Percentiles rank a stretch among this genome's conserved stretches.
Conservation (phyloP, 192 early-diverging fungal genomes). For the Phycomyces nitens region DNA sequence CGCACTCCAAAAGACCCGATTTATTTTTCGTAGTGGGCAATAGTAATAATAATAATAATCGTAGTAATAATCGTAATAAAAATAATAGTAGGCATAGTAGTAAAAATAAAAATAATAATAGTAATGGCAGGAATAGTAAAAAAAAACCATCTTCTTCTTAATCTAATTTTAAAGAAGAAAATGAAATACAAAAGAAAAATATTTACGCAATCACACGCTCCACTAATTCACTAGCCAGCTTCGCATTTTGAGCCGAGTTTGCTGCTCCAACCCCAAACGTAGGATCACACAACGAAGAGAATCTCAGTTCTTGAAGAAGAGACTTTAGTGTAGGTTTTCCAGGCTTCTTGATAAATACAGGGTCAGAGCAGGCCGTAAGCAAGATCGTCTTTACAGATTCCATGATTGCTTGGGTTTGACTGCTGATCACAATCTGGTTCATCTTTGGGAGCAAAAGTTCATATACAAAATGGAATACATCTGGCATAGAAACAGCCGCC, state of each 20-base stretch:
- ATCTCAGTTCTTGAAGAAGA: conserved; percentile 48
- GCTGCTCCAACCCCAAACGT: conserved; percentile 27
- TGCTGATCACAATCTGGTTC: conserved; percentile 63
- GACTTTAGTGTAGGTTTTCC: conserved; percentile 42
- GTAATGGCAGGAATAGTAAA: too few species aligned
- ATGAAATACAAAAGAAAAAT: too few species aligned
- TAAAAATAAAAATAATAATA: too few species aligned
- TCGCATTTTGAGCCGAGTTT: conserved; percentile 41
- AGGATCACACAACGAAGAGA: conserved; percentile 40
- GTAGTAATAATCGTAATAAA: too few species aligned
- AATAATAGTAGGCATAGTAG: too few species aligned
- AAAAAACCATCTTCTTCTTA: too few species aligned
- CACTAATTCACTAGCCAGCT: conserved; percentile 44
- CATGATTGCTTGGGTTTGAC: conserved; percentile 58
- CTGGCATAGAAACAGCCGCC: conserved; percentile 64
- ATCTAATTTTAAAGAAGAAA: too few species aligned
- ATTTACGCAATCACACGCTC: conserved; percentile 38
- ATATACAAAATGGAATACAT: conserved; percentile 69
- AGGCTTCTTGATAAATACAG: conserved; percentile 27
- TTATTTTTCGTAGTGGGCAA: too few species aligned
- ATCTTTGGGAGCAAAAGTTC: conserved; percentile 68
- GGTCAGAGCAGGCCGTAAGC: conserved; percentile 58
- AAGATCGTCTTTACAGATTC: conserved; percentile 68
- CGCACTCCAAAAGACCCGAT: too few species aligned
- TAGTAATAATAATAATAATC: too few species aligned